Evolutionary conservation across 805 yeast species (phyloP).

Genomic region (Cyberlindnera xishuangbannaensis): DNA sequence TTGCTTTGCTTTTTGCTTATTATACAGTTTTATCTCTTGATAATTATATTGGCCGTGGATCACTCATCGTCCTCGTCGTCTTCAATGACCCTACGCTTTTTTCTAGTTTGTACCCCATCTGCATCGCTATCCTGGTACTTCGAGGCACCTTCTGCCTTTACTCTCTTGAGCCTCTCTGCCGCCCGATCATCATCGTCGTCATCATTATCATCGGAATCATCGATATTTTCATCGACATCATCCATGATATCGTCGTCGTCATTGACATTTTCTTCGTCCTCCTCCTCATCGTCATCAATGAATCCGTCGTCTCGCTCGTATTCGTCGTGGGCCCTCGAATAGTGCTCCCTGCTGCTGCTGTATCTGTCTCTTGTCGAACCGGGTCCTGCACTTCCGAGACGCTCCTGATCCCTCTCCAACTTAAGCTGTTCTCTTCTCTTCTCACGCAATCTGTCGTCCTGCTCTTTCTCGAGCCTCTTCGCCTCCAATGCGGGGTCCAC

Average conservation of each 20-base stretch:
- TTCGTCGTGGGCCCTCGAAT: slow-evolving; percentile 29
- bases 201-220: slow-evolving; percentile 45
- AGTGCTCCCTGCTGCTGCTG: slow-evolving; percentile 20
- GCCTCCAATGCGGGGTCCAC: slow-evolving; percentile 70
- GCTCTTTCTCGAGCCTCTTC: slow-evolving; percentile 60
- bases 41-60: too few species aligned
- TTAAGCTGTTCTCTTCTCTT: slow-evolving; percentile 57
- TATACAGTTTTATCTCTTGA: background rate
- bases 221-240: slow-evolving; percentile 28
- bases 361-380: slow-evolving; percentile 25
- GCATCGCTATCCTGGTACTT: slow-evolving; percentile 33
- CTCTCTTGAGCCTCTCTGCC: slow-evolving; percentile 24
- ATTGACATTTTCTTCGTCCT: too few species aligned
- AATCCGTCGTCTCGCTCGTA: slow-evolving; percentile 31
- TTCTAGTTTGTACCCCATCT: slow-evolving; percentile 24
- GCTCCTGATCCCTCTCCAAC: slow-evolving; percentile 50
- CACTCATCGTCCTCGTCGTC: slow-evolving; percentile 50
- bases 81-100: slow-evolving; percentile 45
- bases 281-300: slow-evolving; percentile 46
- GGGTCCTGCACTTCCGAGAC: slow-evolving; percentile 44
- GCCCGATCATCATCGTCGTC: slow-evolving; percentile 48
- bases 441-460: slow-evolving; percentile 56
- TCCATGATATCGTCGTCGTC: slow-evolving; percentile 33
- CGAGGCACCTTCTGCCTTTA: slow-evolving; percentile 43
- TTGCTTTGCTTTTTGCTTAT: background rate